Evolutionary conservation across 1,139 yeast genomes (phyloP).

Genomic region (Meyerozyma elateridarum): DNA sequence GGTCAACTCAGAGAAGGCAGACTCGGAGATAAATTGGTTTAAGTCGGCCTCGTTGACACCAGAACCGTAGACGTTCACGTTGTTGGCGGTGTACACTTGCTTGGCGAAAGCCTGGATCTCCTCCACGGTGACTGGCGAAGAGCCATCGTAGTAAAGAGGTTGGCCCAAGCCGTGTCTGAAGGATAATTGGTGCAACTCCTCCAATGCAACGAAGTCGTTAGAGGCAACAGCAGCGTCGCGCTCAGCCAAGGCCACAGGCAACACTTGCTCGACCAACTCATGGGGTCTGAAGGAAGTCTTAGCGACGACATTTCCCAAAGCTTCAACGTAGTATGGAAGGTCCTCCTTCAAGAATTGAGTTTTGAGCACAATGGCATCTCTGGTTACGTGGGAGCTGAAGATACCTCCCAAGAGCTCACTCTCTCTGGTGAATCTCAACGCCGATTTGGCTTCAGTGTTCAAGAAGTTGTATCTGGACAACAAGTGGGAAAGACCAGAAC

Average conservation of each 20-base stretch:
- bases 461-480: constrained; percentile 81
- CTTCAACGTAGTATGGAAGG: constrained; percentile 88
- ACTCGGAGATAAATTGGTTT: constrained; percentile 58
- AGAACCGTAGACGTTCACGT: constrained; percentile 65
- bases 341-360: constrained; percentile 83
- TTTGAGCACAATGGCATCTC: constrained; percentile 78
- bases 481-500: constrained; percentile 83
- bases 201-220: constrained; percentile 62
- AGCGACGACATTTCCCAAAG: constrained; percentile 72
- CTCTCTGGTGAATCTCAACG: constrained; percentile 91
- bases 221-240: constrained; percentile 42
- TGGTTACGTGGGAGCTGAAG: constrained; percentile 63
- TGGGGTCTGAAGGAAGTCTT: constrained; percentile 75
- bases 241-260: constrained; percentile 71
- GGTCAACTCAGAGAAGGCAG: constrained; percentile 62
- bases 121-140: constrained; percentile 52
- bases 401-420: constrained; percentile 89
- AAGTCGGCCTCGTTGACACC: constrained; percentile 77
- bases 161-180: constrained; percentile 89
- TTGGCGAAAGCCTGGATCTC: constrained; percentile 67
- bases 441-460: constrained; percentile 80
- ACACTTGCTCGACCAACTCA: constrained; percentile 76
- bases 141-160: constrained; percentile 72
- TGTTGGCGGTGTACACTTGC: constrained; percentile 64
- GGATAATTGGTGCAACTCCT: constrained; percentile 73